Evolutionary conservation across 768 basidiomycete species (phyloP), one percentile per base, ranked within the genome.

Genomic region (Tricholoma terreum): DNA sequence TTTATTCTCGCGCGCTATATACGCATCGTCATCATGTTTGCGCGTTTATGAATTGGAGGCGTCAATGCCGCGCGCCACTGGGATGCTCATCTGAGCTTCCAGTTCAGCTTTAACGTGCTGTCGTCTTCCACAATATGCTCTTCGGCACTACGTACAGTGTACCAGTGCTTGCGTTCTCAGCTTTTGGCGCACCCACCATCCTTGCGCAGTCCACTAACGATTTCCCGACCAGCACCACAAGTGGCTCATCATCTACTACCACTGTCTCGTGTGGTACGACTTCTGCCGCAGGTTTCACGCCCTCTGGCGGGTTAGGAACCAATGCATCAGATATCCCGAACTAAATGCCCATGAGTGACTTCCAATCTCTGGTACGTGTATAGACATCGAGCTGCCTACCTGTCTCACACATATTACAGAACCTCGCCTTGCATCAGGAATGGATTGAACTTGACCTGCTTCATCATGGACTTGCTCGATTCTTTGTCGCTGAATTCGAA

Each of bases 401-500:
- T 21, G 12, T 45, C 43, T 24, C 11, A 24, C 22, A 3, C 10
- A 11, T 22, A 24, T 22, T 24, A 22, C 55, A 80, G 78, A 78
- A 81, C 59, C 71, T 86, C 38, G 85, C 74, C 0, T 67, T 87
- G n/a, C 80, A 84, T 65, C 84, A 45, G 43, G 43, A 45, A 45
- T 45, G 1, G 43, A 10, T 45, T 85, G 84, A 87, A 64, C 74
- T 80, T 59, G 82, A 84, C 58, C 69, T 84, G 8, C 85, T 86
- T 75, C 73, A 84, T 63, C 72, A 80, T 56, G 84, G 80, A 22
- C 75, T 85, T 8, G 75, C 76, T 12, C 62, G 65, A 42, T 88
- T 90, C 73, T 78, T 79, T 3, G 72, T 58, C 0, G 71, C 77
- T 24, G 84, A 87, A 19, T 88, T 86, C 65, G 77, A 79, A 22